Base-by-base conservation (phyloP, 495 filamentous ascomycete species). In the Penicillium ochrochloron region DNA sequence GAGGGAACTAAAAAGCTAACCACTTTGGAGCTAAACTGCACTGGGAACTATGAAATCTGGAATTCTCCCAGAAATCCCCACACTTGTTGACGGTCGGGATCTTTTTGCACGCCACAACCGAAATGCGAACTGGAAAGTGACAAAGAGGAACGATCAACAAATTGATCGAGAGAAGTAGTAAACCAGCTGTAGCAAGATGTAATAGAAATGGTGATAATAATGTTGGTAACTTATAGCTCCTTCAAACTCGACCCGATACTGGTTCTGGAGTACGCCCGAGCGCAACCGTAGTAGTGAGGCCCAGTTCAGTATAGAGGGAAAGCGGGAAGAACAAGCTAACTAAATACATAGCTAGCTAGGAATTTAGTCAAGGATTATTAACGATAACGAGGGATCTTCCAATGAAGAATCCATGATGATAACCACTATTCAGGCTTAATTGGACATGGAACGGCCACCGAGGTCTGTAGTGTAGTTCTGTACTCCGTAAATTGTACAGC, bases 31-130 rank as follows among this genome's bases (percentile, higher is more conserved):
- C 33, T 37, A 35, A 35, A 48, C 54, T 57, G 33, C 11, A 57
- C 33, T 34, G 33, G 41, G 27, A 44, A 31, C 37, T 58, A 44
- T 29, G 56, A 58, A 58, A 42, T 48, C 44, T 48, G 44, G 37
- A 41, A 41, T 41, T 17, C 5, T 41, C 4, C 25, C 25, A 14
- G 17, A 48, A 23, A 48, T 48, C 44, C 48, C 48, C 48, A 52
- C 48, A 27, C 25, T 29, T 12, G 48, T 52, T 8, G 17, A 31
- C 48, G 48, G 48, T 52, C 50, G 60, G 60, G 21, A 44, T 12
- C 42, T 44, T 52, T 52, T 56, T 59, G 44, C 62, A 35, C 62
- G 56, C 62, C 62, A 64, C 62, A 63, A 5, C 61, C 61, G 61
- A 63, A 37, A 12, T 9, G 9, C 15, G 42, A 44, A 21, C 42